Evolutionary conservation across 805 yeast species (phyloP).

Genomic region (Starmerella scarabaei): DNA sequence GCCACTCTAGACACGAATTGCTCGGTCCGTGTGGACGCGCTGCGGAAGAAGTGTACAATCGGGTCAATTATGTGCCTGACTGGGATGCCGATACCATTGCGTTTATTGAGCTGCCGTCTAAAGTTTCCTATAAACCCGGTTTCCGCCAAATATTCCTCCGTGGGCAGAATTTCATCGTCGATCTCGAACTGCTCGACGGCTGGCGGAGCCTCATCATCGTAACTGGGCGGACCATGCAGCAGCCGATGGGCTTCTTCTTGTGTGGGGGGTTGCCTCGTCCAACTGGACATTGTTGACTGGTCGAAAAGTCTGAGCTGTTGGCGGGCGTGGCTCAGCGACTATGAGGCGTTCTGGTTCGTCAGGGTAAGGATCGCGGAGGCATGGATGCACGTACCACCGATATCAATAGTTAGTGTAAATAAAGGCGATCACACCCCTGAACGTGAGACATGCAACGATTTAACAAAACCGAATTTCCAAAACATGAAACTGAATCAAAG

Average conservation of each 20-base stretch:
- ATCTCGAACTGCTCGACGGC: conserved; percentile 14
- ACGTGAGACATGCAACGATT: too few relatives aligned
- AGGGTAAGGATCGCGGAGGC: too few relatives aligned
- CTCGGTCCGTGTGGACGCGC: conserved; percentile 38
- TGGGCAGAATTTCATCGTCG: conserved; percentile 5
- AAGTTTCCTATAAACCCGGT: conserved; percentile 3
- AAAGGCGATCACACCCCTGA: too few relatives aligned
- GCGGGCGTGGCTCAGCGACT: too few relatives aligned
- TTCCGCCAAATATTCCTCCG: background rate
- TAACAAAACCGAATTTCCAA: too few relatives aligned
- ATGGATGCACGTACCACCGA: too few relatives aligned
- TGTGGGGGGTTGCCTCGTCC: conserved; percentile 2
- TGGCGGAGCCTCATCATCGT: conserved; percentile 1
- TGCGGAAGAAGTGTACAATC: conserved; percentile 30
- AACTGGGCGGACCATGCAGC: conserved; percentile 9
- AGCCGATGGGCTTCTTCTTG: conserved; percentile 5
- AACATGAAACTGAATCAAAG: too few relatives aligned
- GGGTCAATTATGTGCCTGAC: conserved; percentile 38
- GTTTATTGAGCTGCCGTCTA: conserved; percentile 9
- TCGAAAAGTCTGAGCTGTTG: too few relatives aligned
- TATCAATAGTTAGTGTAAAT: too few relatives aligned
- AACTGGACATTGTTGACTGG: too few relatives aligned
- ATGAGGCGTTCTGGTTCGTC: too few relatives aligned
- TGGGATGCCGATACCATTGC: conserved; percentile 27
- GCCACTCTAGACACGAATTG: conserved; percentile 51